Evolutionary conservation across 345 rosid species (phyloP), one percentile per base, ranked within the genome.

Genomic region (Populus nigra): DNA sequence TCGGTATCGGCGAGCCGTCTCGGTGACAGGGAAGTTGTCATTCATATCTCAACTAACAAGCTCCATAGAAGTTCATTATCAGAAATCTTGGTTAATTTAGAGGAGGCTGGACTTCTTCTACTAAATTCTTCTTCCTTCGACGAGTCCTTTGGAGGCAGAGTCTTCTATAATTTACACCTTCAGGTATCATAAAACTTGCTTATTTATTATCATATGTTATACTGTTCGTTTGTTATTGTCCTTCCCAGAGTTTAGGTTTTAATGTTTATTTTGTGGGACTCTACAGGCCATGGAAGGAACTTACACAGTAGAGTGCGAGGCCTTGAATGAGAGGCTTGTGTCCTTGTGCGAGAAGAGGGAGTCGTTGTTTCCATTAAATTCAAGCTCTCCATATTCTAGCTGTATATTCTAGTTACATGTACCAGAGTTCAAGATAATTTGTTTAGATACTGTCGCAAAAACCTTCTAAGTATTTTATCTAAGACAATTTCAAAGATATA

Each of bases 91-190:
- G 73, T 71, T 63, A 74, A 69, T 47, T 73, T 93, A 59, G 88
- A 89, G 76, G 82, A 81, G 61, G 83, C 84, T 23, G 93, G 90
- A 0, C 74, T 88, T 68, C 29, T 65, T 65, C 81, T 88, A 8
- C 36, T 87, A 11, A 89, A 85, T 41, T 80, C 88, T 72, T 91
- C 93, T 73, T 90, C 90, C 47, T 88, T 90, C 11, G 82, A 88
- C 11, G 82, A 88, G 70, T 88, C 91, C 67, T 87, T 72, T 41
- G 86, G 78, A 16, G 89, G 83, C 74, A 86, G 80, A 75, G 75
- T 85, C 69, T 88, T 92, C 83, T 84, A 84, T 74, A 88, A 77
- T 72, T 76, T 91, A 11, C 93, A 87, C 71, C 75, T 92, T 68
- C 84, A 90, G 93, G 97, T 91, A 77, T 33, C 33, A 20, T 20